Base-by-base conservation (phyloP, 2,329 filamentous ascomycete species). In the Fusarium domesticum region DNA sequence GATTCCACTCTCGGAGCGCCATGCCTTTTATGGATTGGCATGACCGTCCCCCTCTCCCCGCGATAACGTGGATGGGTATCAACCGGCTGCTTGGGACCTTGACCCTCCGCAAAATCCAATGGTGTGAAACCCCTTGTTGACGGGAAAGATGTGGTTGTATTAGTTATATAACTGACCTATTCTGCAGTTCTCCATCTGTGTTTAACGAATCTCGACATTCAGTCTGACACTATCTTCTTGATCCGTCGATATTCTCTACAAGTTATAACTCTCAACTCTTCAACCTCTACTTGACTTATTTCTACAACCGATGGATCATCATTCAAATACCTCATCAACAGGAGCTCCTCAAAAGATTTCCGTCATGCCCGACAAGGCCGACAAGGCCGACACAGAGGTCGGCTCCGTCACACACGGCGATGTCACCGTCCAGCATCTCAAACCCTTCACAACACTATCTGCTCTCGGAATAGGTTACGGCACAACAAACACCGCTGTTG, bases 361-460 rank as follows among this genome's bases (percentile, higher is more conserved):
- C 3, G 18, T 19, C 23, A 49, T 39, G 42, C 6, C 37, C 4
- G 36, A 48, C 18, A 50, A 34, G 8, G 17, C 11, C 6, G 40
- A 33, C 19, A 36, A 43, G 6, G 39, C 45, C 10, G 44, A 23
- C 6, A 23, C 23, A 5, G 41, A 39, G 6, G 17, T 12, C 5
- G 33, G 18, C 12, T 51, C 51, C 5, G 35, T 57, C 4, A 20
- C 16, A 14, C 39, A 51, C 12, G 54, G 50, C 8, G 42, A 58
- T 15, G 34, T 53, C 18, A 58, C 48, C 3, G 25, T 56, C 14
- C 59, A 58, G 39, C 54, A 48, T 6, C 42, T 51, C 68, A 75
- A 41, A 68, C 62, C 31, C 36, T 51, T 63, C 48, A 60, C 43
- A 2, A 62, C 56, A 1, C 43, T 62, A 1, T 63, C 60, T 1